phyloP scores from a whole-genome alignment of 768 basidiomycete species.

The Dictyophora rubrovolvata region DNA sequence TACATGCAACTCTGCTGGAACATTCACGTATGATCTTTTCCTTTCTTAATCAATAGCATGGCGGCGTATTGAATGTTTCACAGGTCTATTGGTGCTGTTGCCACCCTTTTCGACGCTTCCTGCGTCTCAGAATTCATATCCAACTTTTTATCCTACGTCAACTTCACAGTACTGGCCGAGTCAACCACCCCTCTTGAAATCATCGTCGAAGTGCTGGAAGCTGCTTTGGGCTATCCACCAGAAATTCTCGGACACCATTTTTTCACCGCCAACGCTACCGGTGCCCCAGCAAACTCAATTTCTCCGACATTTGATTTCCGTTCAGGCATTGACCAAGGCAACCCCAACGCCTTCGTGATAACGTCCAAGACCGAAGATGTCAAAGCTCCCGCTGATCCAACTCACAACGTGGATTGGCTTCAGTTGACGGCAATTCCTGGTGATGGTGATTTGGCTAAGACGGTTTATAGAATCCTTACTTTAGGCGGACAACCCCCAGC shows the following conservation, averaged over 20 bases:
- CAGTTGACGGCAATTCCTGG: constrained; percentile 17
- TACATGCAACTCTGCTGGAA: constrained; percentile 31
- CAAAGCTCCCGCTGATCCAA: constrained; percentile 18
- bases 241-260: constrained; percentile 25
- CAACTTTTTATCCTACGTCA: constrained; percentile 11
- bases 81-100: constrained; percentile 34
- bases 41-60: neutral
- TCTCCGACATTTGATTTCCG: constrained; percentile 26
- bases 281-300: constrained; percentile 11
- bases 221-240: neutral
- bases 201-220: neutral
- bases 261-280: constrained; percentile 25
- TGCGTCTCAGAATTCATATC: constrained; percentile 16
- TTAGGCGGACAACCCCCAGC: constrained; percentile 25
- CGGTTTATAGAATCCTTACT: constrained; percentile 21
- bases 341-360: constrained; percentile 18
- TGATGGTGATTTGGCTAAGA: constrained; percentile 18
- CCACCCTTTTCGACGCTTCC: constrained; percentile 23
- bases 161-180: constrained; percentile 13
- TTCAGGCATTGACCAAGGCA: constrained; percentile 15
- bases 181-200: neutral
- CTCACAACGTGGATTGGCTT: constrained; percentile 28
- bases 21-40: constrained; percentile 30
- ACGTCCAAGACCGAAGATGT: constrained; percentile 18
- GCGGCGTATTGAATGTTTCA: neutral